Percentiles rank a stretch among this genome's conserved stretches.
These are phyloP conservation scores for Nothophaeocryptopus gaeumannii DNA, from an alignment of 2,329 filamentous ascomycete genomes.

Conservation along the genomic window DNA sequence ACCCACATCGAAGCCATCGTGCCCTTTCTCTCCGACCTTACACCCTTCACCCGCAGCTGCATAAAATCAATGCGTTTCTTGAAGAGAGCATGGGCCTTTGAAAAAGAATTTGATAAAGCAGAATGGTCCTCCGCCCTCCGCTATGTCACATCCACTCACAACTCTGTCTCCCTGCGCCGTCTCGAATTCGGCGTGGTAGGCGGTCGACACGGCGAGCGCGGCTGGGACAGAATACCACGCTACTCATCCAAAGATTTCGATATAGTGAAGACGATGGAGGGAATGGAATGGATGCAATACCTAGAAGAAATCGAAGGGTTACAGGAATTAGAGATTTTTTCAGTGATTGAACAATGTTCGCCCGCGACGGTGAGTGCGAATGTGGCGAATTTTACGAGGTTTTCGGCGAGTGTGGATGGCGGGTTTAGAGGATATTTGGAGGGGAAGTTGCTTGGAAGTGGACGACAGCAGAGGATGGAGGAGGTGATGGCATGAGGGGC, in stretches of 20 bases:
- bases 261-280: constrained; percentile 45
- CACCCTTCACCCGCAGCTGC: constrained; percentile 46
- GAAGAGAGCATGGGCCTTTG: constrained; percentile 55
- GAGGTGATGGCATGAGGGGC: too few species aligned
- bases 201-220: constrained; percentile 46
- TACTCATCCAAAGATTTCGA: constrained; percentile 50
- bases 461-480: neutral
- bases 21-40: constrained; percentile 59
- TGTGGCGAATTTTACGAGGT: constrained; percentile 58
- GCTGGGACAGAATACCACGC: constrained; percentile 51
- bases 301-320: constrained; percentile 52
- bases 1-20: constrained; percentile 59
- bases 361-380: constrained; percentile 50
- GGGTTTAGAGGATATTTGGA: constrained; percentile 55
- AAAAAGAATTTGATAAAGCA: constrained; percentile 54
- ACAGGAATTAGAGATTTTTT: constrained; percentile 51
- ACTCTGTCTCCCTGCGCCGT: constrained; percentile 39
- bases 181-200: constrained; percentile 53
- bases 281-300: constrained; percentile 58
- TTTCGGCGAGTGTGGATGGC: constrained; percentile 59
- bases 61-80: constrained; percentile 53
- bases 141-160: constrained; percentile 39
- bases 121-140: constrained; percentile 57
- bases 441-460: constrained; percentile 16
- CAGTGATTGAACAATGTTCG: constrained; percentile 55